Evolutionary conservation across 345 rosid species (phyloP), one percentile per base, ranked within the genome.

Genomic region (Chamaenerion angustifolium): DNA sequence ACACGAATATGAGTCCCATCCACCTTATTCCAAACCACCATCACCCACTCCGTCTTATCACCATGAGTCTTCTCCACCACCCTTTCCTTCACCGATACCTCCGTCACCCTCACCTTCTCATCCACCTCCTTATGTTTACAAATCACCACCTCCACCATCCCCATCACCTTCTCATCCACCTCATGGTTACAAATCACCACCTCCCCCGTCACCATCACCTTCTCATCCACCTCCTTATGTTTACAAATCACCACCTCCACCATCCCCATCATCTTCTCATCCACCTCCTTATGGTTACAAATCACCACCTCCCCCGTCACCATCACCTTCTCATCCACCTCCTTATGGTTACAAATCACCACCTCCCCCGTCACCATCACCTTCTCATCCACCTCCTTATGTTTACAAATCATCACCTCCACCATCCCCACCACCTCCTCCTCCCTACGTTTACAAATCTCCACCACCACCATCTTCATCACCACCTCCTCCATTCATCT

Each of bases 171-270:
- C 4, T 14, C 15, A 4, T 10, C 16, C n/a, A 45, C 7, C 15
- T n/a, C n/a, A n/a, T 1, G 16, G 5, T 6, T n/a, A 45, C 48
- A 14, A 45, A 8, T 14, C 16, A n/a, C 19, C 48, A 9, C 48
- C 48, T 45, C 19, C 48, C 4, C 48, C 48, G 3, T 2, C 48
- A 14, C 48, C 48, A 45, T 19, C 17, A n/a, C 8, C 37, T 3
- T 31, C 37, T 1, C 37, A 4, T 3, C 37, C 37, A 3, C 37
- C 37, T 31, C 37, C 37, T 31, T 47, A 47, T 5, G 12, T 47
- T 9, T 47, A 47, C 25, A 47, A 17, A 21, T 47, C 50, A 18
- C 31, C 50, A 0, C 50, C 50, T 18, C 50, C 50, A 19, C 50
- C 50, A 19, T 17, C 50, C 6, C n/a, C n/a, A 10, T 7, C 16